Base-by-base conservation (phyloP, 2,329 filamentous ascomycete species). In the Mycosphaerella arachidis region DNA sequence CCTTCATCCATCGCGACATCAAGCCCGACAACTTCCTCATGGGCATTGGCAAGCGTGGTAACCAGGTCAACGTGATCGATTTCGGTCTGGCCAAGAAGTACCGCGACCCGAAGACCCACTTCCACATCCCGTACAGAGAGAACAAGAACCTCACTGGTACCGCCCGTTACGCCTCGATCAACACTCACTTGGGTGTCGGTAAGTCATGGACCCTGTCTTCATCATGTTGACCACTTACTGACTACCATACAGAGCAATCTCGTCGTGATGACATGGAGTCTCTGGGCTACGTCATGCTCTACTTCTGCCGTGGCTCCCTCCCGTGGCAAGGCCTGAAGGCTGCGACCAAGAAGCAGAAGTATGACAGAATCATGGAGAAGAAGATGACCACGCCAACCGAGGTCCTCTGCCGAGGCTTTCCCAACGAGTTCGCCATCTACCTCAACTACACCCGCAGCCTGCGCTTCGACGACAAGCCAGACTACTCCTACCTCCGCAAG, bases 61-160 rank as follows among this genome's bases (percentile, higher is more conserved):
- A 97, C 81, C 93, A 97, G 82, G 93, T 99, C 83, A 97, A 97
- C 71, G 93, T 97, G 53, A 97, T 99, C 71, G 94, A 97, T 79
- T 99, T 99, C 71, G 94, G 94, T 83, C 83, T 99, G 68, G 94
- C 94, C 75, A 99, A 97, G 89, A 97, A 97, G 83, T 99, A 97
- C 83, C 90, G 94, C 68, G 94, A 97, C 83, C 94, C 94, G 62
- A 99, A 99, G 88, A 97, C 94, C 61, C 93, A 97, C 81, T 97
- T 97, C 83, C 94, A 99, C 80, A 99, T 97, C 64, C 94, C 94
- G 51, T 97, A 99, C 84, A 88, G 94, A 81, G 94, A 97, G 91
- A 97, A 97, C 88, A 97, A 99, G 90, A 97, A 97, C 85, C 82
- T 99, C 79, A 99, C 94, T 57, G 94, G 94, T 77, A 99, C 94